Percentiles rank a stretch among this genome's conserved stretches.
Conservation (phyloP, 2,329 filamentous ascomycete species). For the Ilyonectria destructans region DNA sequence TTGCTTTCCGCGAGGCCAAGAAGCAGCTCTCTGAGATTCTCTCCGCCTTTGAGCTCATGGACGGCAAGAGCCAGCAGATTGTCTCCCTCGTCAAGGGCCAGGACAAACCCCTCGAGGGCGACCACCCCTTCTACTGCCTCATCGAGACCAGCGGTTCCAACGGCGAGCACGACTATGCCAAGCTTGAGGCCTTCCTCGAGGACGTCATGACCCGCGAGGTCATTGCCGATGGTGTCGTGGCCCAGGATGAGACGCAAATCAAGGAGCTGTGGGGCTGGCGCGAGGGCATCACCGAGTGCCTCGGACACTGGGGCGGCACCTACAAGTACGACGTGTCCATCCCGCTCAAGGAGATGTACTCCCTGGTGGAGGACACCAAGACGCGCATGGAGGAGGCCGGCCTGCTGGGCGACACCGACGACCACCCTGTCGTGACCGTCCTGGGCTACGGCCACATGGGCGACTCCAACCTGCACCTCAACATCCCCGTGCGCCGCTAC, state of each 20-base stretch:
- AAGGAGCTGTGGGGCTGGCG: constrained; percentile 91
- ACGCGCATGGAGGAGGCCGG: constrained; percentile 81
- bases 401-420: constrained; percentile 82
- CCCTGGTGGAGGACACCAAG: constrained; percentile 88
- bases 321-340: constrained; percentile 99
- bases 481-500: constrained; percentile 87
- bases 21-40: constrained; percentile 93
- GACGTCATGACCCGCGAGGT: constrained; percentile 91
- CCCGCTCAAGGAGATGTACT: constrained; percentile 88
- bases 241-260: constrained; percentile 93
- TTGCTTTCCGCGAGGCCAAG: constrained; percentile 92
- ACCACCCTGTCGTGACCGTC: constrained; percentile 88
- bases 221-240: constrained; percentile 90
- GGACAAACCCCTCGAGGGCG: constrained; percentile 84
- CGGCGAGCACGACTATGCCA: constrained; percentile 91
- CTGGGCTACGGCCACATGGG: constrained; percentile 99
- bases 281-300: constrained; percentile 91
- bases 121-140: constrained; percentile 95
- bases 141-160: constrained; percentile 98
- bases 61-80: constrained; percentile 84
- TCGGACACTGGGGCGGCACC: constrained; percentile 92
- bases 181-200: constrained; percentile 92
- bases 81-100: constrained; percentile 83
- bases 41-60: constrained; percentile 98
- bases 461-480: constrained; percentile 95